These are phyloP conservation scores for Lipomyces starkeyi DNA, from an alignment of 805 yeast species.

Conservation along the genomic window DNA sequence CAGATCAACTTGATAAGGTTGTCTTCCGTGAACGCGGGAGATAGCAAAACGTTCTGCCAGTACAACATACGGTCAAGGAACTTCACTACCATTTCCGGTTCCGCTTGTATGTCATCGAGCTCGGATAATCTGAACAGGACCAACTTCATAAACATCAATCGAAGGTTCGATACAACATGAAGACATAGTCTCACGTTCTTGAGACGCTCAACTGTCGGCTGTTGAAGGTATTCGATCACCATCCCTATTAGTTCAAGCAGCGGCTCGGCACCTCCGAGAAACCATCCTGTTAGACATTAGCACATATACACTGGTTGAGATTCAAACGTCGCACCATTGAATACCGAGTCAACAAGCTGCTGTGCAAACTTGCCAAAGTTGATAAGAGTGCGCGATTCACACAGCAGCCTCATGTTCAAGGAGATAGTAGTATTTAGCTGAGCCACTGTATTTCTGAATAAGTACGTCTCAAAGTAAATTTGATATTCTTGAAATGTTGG, in stretches of 20 bases:
- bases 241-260: conserved; percentile 37
- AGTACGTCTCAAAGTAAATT: conserved; percentile 38
- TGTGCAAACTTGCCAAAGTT: conserved; percentile 33
- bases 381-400: conserved; percentile 34
- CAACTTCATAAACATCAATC: conserved; percentile 30
- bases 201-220: conserved; percentile 30
- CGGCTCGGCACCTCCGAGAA: conserved; percentile 39
- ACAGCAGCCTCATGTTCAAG: conserved; percentile 25
- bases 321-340: conserved; percentile 25
- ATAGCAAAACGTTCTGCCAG: conserved; percentile 38
- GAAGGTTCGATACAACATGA: conserved; percentile 22
- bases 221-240: conserved; percentile 37
- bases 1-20: conserved; percentile 32
- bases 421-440: conserved; percentile 35
- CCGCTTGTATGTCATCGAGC: conserved; percentile 30
- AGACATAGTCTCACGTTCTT: conserved; percentile 32
- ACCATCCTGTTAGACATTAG: conserved; percentile 27
- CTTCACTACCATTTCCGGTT: conserved; percentile 19
- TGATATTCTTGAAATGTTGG: conserved; percentile 38
- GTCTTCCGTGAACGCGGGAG: conserved; percentile 35
- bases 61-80: conserved; percentile 34
- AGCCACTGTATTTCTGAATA: conserved; percentile 36
- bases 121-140: conserved; percentile 34
- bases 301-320: not conserved
- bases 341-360: conserved; percentile 35